phyloP scores from a whole-genome alignment of 208 protist species.

The Leishmania martiniquensis region DNA sequence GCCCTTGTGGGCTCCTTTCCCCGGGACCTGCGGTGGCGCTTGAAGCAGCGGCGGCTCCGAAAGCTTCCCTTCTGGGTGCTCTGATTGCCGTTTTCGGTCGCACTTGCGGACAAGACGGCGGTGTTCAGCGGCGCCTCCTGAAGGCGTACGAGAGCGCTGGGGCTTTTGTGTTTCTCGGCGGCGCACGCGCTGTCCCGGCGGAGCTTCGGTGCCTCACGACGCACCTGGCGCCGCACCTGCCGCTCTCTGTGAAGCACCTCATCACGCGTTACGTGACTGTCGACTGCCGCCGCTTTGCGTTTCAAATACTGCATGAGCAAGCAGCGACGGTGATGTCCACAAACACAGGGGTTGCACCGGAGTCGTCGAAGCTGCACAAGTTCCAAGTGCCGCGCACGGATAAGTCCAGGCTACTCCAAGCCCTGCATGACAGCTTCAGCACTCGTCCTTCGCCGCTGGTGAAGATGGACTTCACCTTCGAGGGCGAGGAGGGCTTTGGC shows the following conservation, averaged over 20 bases:
- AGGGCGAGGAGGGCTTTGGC: conserved; percentile 82
- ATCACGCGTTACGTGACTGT: conserved; percentile 68
- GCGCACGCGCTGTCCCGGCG: conserved; percentile 48
- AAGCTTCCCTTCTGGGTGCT: conserved; percentile 21
- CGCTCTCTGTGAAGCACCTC: conserved; percentile 56
- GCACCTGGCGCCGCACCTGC: conserved; percentile 39
- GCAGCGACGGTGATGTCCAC: conserved; percentile 50
- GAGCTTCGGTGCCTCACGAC: conserved; percentile 35
- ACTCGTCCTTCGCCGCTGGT: conserved; percentile 50
- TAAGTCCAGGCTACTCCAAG: conserved; percentile 29
- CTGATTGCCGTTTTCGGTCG: conserved; percentile 36
- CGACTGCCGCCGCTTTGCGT: conserved; percentile 74
- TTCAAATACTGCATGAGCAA: conserved; percentile 66
- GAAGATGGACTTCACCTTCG: conserved; percentile 80
- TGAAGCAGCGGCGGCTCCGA: too few relatives aligned
- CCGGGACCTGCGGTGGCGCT: conserved; percentile 16
- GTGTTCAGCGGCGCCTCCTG: conserved; percentile 53
- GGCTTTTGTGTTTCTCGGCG: conserved; percentile 53
- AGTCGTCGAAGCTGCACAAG: conserved; percentile 30
- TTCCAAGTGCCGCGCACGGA: conserved; percentile 48
- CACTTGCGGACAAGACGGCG: conserved; percentile 25
- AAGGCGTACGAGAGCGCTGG: conserved; percentile 41
- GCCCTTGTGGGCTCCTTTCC: conserved; percentile 37
- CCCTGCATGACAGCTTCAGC: conserved; percentile 55
- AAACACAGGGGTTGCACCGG: conserved; percentile 50